Evolutionary conservation across 306 rosid species (phyloP).

Genomic region (Glycine tomentella): DNA sequence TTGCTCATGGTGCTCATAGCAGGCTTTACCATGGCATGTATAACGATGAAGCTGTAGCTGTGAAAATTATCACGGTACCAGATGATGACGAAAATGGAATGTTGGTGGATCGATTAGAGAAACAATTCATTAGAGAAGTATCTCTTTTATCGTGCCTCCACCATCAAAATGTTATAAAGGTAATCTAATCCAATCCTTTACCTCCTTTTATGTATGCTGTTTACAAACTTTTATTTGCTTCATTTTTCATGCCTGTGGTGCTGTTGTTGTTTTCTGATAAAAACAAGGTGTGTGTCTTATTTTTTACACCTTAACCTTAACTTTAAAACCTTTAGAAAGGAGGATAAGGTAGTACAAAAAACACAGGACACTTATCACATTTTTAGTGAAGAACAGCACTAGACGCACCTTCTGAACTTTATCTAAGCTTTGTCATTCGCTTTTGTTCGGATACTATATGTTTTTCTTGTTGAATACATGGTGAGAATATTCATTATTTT

Average conservation of each 20-base stretch:
- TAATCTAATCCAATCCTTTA: constrained; percentile 42
- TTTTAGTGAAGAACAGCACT: constrained; percentile 30
- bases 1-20: constrained; percentile 96
- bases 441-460: constrained; percentile 17
- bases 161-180: constrained; percentile 83
- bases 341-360: not conserved
- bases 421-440: not conserved
- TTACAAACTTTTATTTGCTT: not conserved
- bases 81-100: constrained; percentile 83
- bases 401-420: not conserved
- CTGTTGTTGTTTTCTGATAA: constrained; percentile 7
- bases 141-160: constrained; percentile 81
- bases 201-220: not conserved
- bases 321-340: not conserved
- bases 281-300: not conserved
- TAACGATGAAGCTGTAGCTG: constrained; percentile 83
- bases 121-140: constrained; percentile 82
- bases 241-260: constrained; percentile 8
- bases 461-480: constrained; percentile 39
- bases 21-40: constrained; percentile 94
- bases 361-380: not conserved
- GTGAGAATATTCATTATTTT: constrained; percentile 1
- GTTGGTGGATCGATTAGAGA: constrained; percentile 77
- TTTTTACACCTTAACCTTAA: not conserved
- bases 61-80: constrained; percentile 77